Percentiles rank a stretch among this genome's conserved stretches.
These are phyloP conservation scores for Leccinum olivaceopallidum DNA, from an alignment of 768 basidiomycete species.

Conservation along the genomic window DNA sequence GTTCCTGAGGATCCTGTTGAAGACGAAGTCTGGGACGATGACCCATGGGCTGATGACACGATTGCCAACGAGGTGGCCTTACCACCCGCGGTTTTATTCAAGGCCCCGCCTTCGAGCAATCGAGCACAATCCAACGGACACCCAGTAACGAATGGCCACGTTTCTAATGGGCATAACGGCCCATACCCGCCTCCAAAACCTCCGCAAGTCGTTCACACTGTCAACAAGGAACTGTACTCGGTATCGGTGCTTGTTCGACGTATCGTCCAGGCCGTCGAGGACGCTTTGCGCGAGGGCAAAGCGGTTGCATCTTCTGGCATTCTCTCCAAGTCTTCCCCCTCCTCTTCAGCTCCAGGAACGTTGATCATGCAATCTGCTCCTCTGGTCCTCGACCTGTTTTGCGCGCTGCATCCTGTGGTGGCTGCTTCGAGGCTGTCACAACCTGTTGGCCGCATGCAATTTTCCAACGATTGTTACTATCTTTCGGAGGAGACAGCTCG, in stretches of 20 bases:
- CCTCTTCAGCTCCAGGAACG: slow-evolving; percentile 45
- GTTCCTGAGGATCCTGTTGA: slow-evolving; percentile 32
- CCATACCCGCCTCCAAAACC: slow-evolving; percentile 19
- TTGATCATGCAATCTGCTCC: slow-evolving; percentile 62
- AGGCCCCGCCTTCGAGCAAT: slow-evolving; percentile 48
- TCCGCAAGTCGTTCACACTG: slow-evolving; percentile 16
- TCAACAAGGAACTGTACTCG: slow-evolving; percentile 50
- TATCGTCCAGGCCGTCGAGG: slow-evolving; percentile 57
- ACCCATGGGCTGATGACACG: slow-evolving; percentile 63
- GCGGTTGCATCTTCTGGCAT: slow-evolving; percentile 60
- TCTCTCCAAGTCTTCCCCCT: slow-evolving; percentile 37
- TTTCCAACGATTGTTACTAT: slow-evolving; percentile 81
- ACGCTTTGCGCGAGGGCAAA: slow-evolving; percentile 65
- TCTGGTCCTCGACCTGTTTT: slow-evolving; percentile 73
- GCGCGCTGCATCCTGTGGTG: slow-evolving; percentile 73
- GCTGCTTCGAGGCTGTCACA: slow-evolving; percentile 49
- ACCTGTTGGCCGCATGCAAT: slow-evolving; percentile 63
- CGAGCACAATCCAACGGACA: slow-evolving; percentile 30
- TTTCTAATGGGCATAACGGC: slow-evolving; percentile 15
- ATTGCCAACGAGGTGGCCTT: slow-evolving; percentile 29
- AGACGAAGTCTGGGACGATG: slow-evolving; percentile 61
- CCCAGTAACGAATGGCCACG: slow-evolving; percentile 25
- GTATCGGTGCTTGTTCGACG: slow-evolving; percentile 60
- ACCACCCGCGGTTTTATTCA: slow-evolving; percentile 27
- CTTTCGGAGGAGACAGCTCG: slow-evolving; percentile 50